A percentile compares a stretch with the other conserved stretches of the same genome.
Conservation (phyloP, 1,139 yeast species). For the Trichomonascaceae sp. region DNA sequence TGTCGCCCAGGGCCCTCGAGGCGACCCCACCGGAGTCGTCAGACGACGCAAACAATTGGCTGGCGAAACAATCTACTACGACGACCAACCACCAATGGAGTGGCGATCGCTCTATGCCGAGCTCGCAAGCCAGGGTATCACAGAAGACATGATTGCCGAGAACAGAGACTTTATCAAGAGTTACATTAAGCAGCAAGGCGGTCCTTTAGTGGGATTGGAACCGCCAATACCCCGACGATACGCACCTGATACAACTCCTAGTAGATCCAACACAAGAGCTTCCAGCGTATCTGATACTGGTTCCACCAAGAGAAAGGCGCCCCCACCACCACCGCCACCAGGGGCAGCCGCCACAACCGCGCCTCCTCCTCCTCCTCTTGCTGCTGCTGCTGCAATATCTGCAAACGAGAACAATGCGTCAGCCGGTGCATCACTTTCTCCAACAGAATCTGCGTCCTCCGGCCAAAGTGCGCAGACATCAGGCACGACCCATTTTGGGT, state of each 20-base stretch:
- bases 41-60: slow-evolving; percentile 44
- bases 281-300: slow-evolving; percentile 7
- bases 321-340: slow-evolving; percentile 28
- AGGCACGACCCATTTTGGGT: slow-evolving; percentile 28
- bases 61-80: slow-evolving; percentile 47
- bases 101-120: slow-evolving; percentile 70
- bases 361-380: slow-evolving; percentile 15
- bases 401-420: slow-evolving; percentile 10
- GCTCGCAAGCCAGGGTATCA: slow-evolving; percentile 64
- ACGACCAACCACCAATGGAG: slow-evolving; percentile 72
- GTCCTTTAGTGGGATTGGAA: slow-evolving; percentile 73
- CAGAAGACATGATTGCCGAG: slow-evolving; percentile 85
- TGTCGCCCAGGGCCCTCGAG: slow-evolving; percentile 58
- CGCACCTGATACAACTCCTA: slow-evolving; percentile 19
- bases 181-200: slow-evolving; percentile 65
- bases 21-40: slow-evolving; percentile 31
- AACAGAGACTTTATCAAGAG: slow-evolving; percentile 71
- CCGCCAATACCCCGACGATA: slow-evolving; percentile 69
- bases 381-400: slow-evolving; percentile 9
- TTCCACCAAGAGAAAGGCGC: slow-evolving; percentile 26
- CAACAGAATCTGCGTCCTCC: slow-evolving; percentile 12
- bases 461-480: slow-evolving; percentile 8
- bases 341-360: slow-evolving; percentile 13
- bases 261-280: slow-evolving; percentile 12
- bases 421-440: slow-evolving; percentile 8